Base-by-base conservation (phyloP, 163 green algal species). In the Scenedesmus sp. region DNA sequence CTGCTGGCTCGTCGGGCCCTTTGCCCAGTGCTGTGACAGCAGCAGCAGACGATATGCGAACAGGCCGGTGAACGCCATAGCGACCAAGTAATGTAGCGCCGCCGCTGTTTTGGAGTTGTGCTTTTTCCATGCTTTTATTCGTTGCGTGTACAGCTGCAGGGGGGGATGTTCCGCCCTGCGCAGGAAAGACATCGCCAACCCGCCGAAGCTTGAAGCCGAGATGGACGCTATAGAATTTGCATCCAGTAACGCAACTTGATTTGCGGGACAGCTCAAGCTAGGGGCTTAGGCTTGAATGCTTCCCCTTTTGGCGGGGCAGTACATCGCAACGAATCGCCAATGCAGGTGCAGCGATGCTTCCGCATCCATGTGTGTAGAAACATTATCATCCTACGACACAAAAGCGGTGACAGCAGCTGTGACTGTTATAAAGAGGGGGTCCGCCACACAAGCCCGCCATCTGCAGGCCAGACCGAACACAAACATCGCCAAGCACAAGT, bases 21-120 rank as follows among this genome's bases (percentile, higher is more conserved):
- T n/a, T 53, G 82, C 37, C 82, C 82, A 87, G 51, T 44, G 65
- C 65, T 76, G 82, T 22, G 82, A 73, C 33, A 76, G 46, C 82
- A 78, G 82, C 49, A 87, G 82, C 49, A 87, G 82, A 44, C 82
- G 79, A 51, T 85, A 85, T 24, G 43, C 79, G 26, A 85, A 85
- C 26, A 85, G 24, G 20, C 46, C 33, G 20, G 79, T 56, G 40
- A 33, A 85, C 30, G 65, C 65, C 65, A 76, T 76, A 10, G 65
- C 65, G 20, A 76, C 65, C 7, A 76, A 26, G 12, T 76, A 76
- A 30, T 76, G 65, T 24, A 76, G 7, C 30, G 40, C 65, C 40
- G 65, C 65, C 9, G 65, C 65, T 76, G 30, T 40, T 0, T 30
- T 4, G 18, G 65, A 76, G 30, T 76, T 76, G 5, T 30, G 30